Evolutionary conservation across 169 alveolate genomes (phyloP).

Genomic region (Plasmodium ovale): DNA sequence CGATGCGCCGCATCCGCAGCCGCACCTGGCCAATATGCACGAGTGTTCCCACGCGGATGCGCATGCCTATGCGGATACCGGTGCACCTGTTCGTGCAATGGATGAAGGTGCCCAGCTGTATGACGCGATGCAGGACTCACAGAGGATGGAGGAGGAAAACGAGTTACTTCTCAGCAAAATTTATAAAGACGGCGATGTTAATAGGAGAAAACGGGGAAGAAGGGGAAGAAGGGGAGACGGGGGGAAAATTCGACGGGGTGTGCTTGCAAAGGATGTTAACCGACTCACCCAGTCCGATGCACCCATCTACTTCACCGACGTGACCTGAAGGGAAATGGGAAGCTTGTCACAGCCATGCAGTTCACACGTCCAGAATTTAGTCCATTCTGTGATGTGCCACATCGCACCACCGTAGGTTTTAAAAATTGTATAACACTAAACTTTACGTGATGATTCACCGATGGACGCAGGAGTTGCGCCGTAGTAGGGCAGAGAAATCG

Average conservation of each 20-base stretch:
- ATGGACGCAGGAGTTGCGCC: neutral
- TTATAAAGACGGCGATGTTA: constrained; percentile 19
- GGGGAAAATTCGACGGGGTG: constrained; percentile 11
- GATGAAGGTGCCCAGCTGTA: neutral
- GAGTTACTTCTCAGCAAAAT: constrained; percentile 34
- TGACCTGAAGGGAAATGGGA: too few relatives aligned
- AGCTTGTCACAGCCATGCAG: too few relatives aligned
- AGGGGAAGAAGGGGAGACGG: constrained; percentile 1
- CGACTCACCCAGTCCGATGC: constrained; percentile 32
- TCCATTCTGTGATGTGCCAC: too few relatives aligned
- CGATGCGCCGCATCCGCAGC: neutral
- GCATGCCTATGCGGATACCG: neutral
- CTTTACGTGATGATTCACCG: neutral
- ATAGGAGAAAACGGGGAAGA: neutral
- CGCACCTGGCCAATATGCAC: neutral
- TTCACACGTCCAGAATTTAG: too few relatives aligned
- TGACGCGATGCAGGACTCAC: constrained; percentile 9
- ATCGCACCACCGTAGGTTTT: too few relatives aligned
- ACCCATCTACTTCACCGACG: constrained; percentile 45
- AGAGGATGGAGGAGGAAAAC: constrained; percentile 1
- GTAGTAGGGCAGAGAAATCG: neutral
- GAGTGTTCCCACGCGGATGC: neutral
- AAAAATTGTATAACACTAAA: too few relatives aligned
- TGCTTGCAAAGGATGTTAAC: constrained; percentile 19
- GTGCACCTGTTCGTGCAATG: too few relatives aligned